Base-by-base conservation (phyloP, 2,329 filamentous ascomycete genomes). In the Penicillium sp. region DNA sequence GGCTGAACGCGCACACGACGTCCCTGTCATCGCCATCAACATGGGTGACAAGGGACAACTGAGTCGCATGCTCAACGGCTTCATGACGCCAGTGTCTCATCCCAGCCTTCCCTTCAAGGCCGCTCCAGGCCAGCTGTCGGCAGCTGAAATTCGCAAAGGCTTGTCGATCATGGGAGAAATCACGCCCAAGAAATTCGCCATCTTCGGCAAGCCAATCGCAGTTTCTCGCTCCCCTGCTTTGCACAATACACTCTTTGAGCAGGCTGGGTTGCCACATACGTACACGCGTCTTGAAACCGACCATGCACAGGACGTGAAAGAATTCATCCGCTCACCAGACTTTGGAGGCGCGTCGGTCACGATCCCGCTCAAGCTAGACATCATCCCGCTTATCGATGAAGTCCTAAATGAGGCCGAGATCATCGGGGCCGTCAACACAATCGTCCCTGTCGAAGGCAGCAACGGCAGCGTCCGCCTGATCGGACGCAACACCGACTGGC, bases 321-420 rank as follows among this genome's bases (percentile, higher is more conserved):
- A 83, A 2, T 74, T 90, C 50, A 86, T 99, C 58, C 83, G 82
- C 7, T 76, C 84, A 1, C 77, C 86, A 1, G 80, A 88, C 63
- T 99, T 99, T 68, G 94, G 94, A 7, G 94, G 94, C 57, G 93
- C 90, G 3, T 97, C 91, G 3, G 91, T 99, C 47, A 99, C 94
- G 0, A 97, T 99, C 51, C 94, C 94, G 0, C 79, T 99, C 55
- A 99, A 99, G 76, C 79, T 94, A 28, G 90, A 96, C 64, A 85
- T 97, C 57, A 91, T 95, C 76, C 80, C 83, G 0, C 74, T 93
- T 5, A 78, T 99, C 14, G 91, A 97, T 68, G 84, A 87, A 53
- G 79, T 97, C 57, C 87, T 91, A 0, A 83, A 87, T 28, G 87
- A 94, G 54, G 93, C 91, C 14, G 83, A 83, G 61, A 79, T 84